These are phyloP conservation scores for Adansonia grandidieri DNA, from an alignment of 441 rosid species.

Conservation along the genomic window DNA sequence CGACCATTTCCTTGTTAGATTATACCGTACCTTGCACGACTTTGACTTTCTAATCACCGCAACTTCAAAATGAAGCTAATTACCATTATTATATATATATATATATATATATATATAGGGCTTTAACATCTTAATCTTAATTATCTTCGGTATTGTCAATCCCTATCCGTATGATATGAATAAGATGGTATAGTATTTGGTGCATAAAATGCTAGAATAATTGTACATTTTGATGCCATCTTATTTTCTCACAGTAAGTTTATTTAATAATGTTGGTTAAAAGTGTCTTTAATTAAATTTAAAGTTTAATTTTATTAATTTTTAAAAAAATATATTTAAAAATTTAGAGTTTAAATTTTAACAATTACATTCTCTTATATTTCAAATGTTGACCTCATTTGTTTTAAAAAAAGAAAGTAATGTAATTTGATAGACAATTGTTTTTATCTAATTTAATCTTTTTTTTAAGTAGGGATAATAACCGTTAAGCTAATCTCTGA, in stretches of 20 bases:
- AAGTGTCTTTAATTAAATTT: not conserved
- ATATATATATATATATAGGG: not conserved
- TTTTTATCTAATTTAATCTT: too few relatives aligned
- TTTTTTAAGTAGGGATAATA: too few relatives aligned
- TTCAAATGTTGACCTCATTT: too few relatives aligned
- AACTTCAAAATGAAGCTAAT: conserved; percentile 6
- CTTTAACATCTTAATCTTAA: not conserved
- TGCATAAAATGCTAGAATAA: not conserved
- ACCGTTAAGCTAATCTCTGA: not conserved
- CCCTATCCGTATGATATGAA: not conserved
- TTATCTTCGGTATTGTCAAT: not conserved
- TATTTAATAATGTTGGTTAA: not conserved
- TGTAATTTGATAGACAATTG: too few relatives aligned
- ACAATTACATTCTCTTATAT: too few relatives aligned
- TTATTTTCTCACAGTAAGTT: too few relatives aligned
- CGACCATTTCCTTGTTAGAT: not conserved
- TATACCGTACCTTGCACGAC: not conserved
- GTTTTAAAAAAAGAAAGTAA: too few relatives aligned
- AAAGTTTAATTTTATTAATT: too few relatives aligned
- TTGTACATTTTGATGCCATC: not conserved
- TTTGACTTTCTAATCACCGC: not conserved
- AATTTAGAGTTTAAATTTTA: too few relatives aligned
- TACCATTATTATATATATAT: not conserved
- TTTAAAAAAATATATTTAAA: too few relatives aligned
- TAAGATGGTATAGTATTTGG: not conserved